A percentile compares a stretch with the other conserved stretches of the same genome.
phyloP scores from a whole-genome alignment of 106 monocot species.

The Dendrobium huoshanense region DNA sequence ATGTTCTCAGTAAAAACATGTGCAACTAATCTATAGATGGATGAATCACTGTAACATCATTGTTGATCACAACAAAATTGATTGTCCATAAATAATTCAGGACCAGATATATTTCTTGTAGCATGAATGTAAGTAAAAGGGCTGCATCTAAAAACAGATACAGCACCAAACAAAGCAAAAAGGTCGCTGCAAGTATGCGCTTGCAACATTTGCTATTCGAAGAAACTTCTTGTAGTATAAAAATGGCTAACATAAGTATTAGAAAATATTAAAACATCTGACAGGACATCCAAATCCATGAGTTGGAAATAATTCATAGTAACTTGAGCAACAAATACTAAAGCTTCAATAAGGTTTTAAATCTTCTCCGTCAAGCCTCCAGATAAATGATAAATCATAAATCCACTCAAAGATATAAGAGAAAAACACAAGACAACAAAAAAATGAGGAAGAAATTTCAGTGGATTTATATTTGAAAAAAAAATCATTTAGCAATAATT shows the following conservation, averaged over 20 bases:
- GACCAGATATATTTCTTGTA: background rate
- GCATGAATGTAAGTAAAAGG: background rate
- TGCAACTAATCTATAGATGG: background rate
- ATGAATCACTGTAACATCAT: background rate
- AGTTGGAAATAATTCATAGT: background rate
- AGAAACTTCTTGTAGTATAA: background rate
- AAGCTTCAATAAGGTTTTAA: background rate
- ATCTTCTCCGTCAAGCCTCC: background rate
- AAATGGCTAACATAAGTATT: background rate
- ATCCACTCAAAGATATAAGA: background rate
- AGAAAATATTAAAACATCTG: conserved; percentile 3
- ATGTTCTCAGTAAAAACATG: background rate
- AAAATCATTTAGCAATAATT: no score
- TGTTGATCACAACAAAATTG: background rate
- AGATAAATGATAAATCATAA: background rate
- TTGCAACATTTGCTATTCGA: background rate
- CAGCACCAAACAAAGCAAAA: background rate
- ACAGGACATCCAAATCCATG: background rate
- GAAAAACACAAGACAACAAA: background rate
- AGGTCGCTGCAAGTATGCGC: background rate
- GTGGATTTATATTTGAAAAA: background rate
- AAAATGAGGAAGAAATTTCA: background rate
- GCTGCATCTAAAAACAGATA: background rate
- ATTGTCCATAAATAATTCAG: background rate
- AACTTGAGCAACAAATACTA: background rate